Base-by-base conservation (phyloP, 768 basidiomycete genomes). In the Lactarius quietus region DNA sequence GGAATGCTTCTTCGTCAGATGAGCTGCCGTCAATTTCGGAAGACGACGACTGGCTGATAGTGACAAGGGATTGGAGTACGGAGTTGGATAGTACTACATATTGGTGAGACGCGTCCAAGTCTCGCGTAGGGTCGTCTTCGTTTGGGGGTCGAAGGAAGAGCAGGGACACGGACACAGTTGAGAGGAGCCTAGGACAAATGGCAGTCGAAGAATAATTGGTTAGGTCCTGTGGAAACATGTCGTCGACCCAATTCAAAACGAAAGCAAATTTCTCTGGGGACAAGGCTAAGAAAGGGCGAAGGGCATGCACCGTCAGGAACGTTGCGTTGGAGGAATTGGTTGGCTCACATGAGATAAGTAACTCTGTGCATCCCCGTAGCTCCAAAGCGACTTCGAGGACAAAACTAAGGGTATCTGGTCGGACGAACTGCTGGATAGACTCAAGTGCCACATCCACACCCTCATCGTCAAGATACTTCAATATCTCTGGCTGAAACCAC, bases 331-430 rank as follows among this genome's bases (percentile, higher is more conserved):
- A 57, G 57, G 18, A 23, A 26, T 51, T 9, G 23, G 31, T 26
- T 52, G 20, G 18, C 65, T 43, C 57, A 66, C 65, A 62, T 38
- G 65, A 66, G 17, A 66, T 43, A 26, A 66, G 65, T 31, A 66
- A 62, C 33, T 66, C 65, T 8, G 58, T 26, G 39, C 61, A 66
- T 12, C 65, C 61, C 4, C 8, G 56, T 29, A 56, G 39, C 57
- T 58, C 56, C 7, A 66, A 38, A 17, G 65, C 56, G 5, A 58
- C 61, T 28, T 66, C 56, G 23, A 66, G 35, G 28, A 66, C 51
- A 28, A 58, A 62, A 18, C 26, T n/a, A 17, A 66, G 26, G 26
- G 65, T 62, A 1, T 58, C 61, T 14, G 38, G 61, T 38, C 39
- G 61, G 43, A 66, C 18, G 33, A 57, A 66, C 14, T 36, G 61